Percentiles rank a stretch among this genome's conserved stretches.
Conservation (phyloP, 305 asterid species). For the Solanum aculeatissimum region DNA sequence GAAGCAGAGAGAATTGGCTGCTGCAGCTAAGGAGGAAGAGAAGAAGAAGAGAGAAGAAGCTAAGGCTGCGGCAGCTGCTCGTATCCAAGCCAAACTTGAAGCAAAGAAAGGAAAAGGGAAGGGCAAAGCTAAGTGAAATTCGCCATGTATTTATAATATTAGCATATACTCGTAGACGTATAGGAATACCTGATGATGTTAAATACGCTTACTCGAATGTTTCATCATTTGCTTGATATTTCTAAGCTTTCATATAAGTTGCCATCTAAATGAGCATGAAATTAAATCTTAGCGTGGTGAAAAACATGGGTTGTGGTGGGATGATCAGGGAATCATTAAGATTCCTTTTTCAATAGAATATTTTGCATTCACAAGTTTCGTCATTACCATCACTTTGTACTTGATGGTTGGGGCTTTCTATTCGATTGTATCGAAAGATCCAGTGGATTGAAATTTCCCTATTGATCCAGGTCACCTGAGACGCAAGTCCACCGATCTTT, state of each 20-base stretch:
- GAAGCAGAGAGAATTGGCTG: conserved; percentile 81
- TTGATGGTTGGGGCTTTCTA: too few species aligned
- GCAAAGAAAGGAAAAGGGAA: conserved; percentile 93
- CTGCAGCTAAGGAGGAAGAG: conserved; percentile 83
- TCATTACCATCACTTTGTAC: too few species aligned
- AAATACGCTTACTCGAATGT: neutral
- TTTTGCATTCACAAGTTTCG: too few species aligned
- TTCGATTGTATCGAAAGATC: too few species aligned
- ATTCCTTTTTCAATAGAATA: too few species aligned
- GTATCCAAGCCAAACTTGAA: conserved; percentile 88
- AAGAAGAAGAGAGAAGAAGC: conserved; percentile 98
- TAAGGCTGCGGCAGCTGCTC: conserved; percentile 95
- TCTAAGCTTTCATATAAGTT: neutral
- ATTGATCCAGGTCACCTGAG: too few species aligned
- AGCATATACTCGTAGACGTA: neutral
- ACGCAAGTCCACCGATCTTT: too few species aligned
- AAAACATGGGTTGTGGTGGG: too few species aligned
- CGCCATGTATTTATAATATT: neutral
- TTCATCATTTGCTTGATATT: neutral
- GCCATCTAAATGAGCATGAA: neutral
- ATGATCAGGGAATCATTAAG: too few species aligned
- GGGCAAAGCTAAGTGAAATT: conserved; percentile 61
- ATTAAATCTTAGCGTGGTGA: too few species aligned
- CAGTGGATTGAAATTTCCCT: too few species aligned
- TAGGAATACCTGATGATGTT: neutral